Conservation (phyloP, 257 asterid genomes). For the Pogostemon cablin region DNA sequence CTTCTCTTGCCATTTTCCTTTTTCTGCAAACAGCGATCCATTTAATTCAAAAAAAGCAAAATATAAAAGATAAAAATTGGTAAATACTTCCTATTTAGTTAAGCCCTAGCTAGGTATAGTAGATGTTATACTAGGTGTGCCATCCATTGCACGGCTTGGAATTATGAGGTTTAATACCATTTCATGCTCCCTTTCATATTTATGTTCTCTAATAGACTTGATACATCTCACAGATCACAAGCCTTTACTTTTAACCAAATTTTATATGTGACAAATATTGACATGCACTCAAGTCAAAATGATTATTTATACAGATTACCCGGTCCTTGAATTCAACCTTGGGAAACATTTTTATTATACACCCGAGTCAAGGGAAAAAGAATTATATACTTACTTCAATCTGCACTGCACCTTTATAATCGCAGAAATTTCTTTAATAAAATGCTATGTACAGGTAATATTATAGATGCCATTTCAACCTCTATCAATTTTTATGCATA, state of each 20-base stretch:
- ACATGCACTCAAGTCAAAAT: conserved; percentile 6
- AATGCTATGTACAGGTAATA: background rate
- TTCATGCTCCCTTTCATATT: background rate
- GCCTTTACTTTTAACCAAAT: conserved; percentile 1
- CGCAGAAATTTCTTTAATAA: background rate
- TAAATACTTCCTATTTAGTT: conserved; percentile 3
- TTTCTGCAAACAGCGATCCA: conserved; percentile 55
- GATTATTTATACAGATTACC: background rate
- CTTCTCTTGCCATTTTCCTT: conserved; percentile 94
- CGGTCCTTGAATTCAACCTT: background rate
- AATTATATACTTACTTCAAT: background rate
- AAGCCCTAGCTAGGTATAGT: background rate
- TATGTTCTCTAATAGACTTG: conserved; percentile 2
- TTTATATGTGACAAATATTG: background rate
- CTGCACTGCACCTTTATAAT: background rate
- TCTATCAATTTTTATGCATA: background rate
- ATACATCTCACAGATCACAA: background rate
- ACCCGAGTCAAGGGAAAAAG: conserved; percentile 8
- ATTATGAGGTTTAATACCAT: conserved; percentile 16
- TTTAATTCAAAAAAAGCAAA: conserved; percentile 30
- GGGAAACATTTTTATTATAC: background rate
- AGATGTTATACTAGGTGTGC: background rate
- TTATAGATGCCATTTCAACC: background rate
- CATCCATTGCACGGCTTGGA: conserved; percentile 4
- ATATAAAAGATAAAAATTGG: background rate